Evolutionary conservation across 78 protist species (phyloP).

Genomic region (Dictyostelium firmibasis): DNA sequence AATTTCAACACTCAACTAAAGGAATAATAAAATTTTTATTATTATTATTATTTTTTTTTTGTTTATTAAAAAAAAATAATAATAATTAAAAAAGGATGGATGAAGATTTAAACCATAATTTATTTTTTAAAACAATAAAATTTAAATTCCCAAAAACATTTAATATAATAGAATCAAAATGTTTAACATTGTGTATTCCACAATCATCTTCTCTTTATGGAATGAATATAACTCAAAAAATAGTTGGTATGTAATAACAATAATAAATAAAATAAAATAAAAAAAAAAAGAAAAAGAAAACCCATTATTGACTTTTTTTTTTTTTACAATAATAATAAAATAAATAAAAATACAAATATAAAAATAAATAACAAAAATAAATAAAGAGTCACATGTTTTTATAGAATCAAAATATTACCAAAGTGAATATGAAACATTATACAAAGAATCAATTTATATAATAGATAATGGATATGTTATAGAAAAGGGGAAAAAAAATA

Average conservation of each 20-base stretch:
- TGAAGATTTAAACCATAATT: constrained; percentile 60
- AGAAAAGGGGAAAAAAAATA: neutral
- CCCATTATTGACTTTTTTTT: too few species aligned
- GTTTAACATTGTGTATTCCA: constrained; percentile 58
- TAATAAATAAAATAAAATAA: too few species aligned
- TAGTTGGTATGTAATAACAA: constrained; percentile 16
- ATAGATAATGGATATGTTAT: constrained; percentile 34
- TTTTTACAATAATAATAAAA: too few species aligned
- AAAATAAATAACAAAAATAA: neutral
- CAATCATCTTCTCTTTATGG: constrained; percentile 56
- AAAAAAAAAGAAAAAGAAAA: too few species aligned
- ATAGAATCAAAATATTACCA: constrained; percentile 64
- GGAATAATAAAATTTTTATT: too few species aligned
- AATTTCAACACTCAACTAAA: too few species aligned
- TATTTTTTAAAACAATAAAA: constrained; percentile 44
- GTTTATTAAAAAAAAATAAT: neutral
- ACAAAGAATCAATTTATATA: constrained; percentile 20
- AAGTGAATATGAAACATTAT: constrained; percentile 57
- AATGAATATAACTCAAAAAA: constrained; percentile 40
- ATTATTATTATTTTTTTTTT: too few species aligned
- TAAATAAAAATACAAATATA: too few species aligned
- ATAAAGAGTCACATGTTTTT: constrained; percentile 57
- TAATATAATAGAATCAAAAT: constrained; percentile 34
- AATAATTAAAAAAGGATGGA: neutral
- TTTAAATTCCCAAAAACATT: constrained; percentile 38